phyloP scores from a whole-genome alignment of 148 eudicot species.

The Arbutus unedo region DNA sequence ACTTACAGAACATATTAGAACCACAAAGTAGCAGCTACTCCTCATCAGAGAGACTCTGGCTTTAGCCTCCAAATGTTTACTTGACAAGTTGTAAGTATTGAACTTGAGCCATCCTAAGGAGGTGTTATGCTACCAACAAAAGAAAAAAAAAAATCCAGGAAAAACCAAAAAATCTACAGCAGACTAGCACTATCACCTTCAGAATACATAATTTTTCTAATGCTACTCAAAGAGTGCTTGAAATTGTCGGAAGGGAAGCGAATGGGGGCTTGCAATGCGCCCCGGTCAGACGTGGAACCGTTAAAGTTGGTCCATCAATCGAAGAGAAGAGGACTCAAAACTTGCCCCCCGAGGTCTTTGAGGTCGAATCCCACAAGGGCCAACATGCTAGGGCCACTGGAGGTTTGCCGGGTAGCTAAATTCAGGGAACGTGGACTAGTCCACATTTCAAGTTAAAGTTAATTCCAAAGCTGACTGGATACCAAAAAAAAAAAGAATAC shows the following conservation, averaged over 20 bases:
- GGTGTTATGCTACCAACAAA: neutral
- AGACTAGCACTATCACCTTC: conserved; percentile 1
- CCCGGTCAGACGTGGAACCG: no score
- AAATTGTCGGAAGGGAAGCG: no score
- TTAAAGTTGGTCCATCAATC: no score
- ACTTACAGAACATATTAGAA: neutral
- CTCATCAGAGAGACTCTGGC: neutral
- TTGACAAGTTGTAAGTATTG: neutral
- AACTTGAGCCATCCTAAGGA: neutral
- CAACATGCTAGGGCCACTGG: no score
- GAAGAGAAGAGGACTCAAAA: no score
- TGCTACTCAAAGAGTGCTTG: neutral
- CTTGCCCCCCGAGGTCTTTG: no score
- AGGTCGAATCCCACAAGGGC: no score
- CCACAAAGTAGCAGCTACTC: neutral
- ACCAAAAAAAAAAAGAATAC: neutral
- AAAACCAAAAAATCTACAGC: neutral
- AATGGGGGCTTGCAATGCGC: no score
- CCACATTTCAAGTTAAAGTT: no score
- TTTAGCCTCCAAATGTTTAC: neutral
- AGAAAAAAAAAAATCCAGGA: neutral
- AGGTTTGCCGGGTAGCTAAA: no score
- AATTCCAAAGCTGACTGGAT: no score
- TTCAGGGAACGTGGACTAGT: no score
- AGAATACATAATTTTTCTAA: neutral